Percentiles rank a stretch among this genome's conserved stretches.
Evolutionary conservation across 2,329 filamentous ascomycete genomes (phyloP).

Genomic region (Fusarium armeniacum): DNA sequence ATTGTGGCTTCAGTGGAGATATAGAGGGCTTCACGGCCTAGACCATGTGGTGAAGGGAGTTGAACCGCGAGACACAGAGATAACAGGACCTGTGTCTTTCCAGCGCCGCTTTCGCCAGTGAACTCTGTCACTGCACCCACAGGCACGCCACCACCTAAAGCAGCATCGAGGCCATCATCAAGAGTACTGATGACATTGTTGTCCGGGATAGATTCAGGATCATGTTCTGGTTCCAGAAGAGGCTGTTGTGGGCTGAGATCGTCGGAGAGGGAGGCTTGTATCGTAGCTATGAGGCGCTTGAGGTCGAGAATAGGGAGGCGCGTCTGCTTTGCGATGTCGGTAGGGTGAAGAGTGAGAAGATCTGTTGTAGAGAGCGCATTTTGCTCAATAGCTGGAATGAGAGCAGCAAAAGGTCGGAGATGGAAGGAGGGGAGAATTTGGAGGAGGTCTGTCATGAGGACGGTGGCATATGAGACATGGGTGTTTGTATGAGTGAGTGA

Average conservation of each 20-base stretch:
- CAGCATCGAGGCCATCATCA: slow-evolving; percentile 77
- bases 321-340: slow-evolving; percentile 88
- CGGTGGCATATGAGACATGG: slow-evolving; percentile 33
- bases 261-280: slow-evolving; percentile 76
- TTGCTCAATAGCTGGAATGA: slow-evolving; percentile 84
- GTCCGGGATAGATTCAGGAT: slow-evolving; percentile 10
- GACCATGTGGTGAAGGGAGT: slow-evolving; percentile 78
- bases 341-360: slow-evolving; percentile 84
- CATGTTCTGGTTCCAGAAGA: slow-evolving; percentile 32
- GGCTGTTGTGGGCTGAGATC: slow-evolving; percentile 62
- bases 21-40: slow-evolving; percentile 84
- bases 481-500: neutral
- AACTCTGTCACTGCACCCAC: slow-evolving; percentile 88
- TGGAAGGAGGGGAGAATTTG: slow-evolving; percentile 86
- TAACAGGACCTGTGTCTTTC: slow-evolving; percentile 95
- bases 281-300: slow-evolving; percentile 76
- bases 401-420: slow-evolving; percentile 76
- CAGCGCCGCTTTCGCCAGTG: slow-evolving; percentile 91
- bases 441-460: slow-evolving; percentile 85
- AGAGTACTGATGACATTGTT: slow-evolving; percentile 78
- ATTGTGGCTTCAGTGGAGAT: slow-evolving; percentile 93
- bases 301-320: slow-evolving; percentile 85
- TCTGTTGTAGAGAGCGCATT: slow-evolving; percentile 84
- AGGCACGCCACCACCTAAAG: slow-evolving; percentile 83
- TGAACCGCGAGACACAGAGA: slow-evolving; percentile 87